phyloP scores from a whole-genome alignment of 2,329 filamentous ascomycete species.

The Aspergillus pseudoviridinutans region DNA sequence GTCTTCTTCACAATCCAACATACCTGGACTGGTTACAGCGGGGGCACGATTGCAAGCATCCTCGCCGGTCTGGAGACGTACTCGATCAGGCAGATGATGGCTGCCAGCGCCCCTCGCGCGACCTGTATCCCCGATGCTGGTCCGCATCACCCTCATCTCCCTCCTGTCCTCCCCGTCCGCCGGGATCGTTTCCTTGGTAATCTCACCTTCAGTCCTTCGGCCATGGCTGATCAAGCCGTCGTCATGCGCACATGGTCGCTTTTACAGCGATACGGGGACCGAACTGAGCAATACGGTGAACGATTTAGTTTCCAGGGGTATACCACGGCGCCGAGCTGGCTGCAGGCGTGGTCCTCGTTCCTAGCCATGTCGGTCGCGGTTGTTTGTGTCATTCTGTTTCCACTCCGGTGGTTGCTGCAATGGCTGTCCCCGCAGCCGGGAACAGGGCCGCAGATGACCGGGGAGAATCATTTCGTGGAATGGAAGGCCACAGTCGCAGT shows the following conservation, averaged over 20 bases:
- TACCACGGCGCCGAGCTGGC: not conserved
- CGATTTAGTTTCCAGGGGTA: not conserved
- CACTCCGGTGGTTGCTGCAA: not conserved
- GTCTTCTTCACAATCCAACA: not conserved
- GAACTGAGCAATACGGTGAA: not conserved
- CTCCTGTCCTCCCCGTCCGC: not conserved
- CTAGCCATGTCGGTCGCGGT: not conserved
- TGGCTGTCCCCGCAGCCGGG: not conserved
- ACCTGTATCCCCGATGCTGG: not conserved
- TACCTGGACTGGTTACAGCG: not conserved
- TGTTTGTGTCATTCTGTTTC: not conserved
- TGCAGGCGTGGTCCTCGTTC: not conserved
- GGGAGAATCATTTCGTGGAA: not conserved
- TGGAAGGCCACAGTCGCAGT: not conserved
- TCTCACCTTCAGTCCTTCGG: not conserved
- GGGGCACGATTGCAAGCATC: not conserved
- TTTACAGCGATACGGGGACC: not conserved
- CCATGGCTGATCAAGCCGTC: not conserved
- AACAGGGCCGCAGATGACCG: not conserved
- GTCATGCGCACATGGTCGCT: not conserved
- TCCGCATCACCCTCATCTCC: not conserved
- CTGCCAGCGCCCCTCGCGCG: no score
- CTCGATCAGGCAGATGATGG: not conserved
- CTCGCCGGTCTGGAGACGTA: not conserved
- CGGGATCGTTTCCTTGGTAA: not conserved